A percentile compares a stretch with the other conserved stretches of the same genome.
phyloP scores from a whole-genome alignment of 1,284 basidiomycete species.

The Leccinum griseonigrum region DNA sequence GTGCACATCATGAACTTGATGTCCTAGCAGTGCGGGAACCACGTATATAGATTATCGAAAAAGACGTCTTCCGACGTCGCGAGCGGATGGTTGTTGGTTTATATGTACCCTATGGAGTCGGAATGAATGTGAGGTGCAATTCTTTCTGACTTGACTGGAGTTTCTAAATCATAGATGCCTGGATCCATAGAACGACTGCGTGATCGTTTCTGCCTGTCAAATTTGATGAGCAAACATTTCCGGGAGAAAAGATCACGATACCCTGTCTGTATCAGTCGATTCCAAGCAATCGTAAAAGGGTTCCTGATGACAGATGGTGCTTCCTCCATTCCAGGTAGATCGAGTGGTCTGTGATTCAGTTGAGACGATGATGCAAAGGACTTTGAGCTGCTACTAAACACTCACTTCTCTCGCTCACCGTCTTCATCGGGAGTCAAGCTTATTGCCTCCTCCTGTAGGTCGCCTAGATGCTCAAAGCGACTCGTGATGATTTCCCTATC shows the following conservation, averaged over 20 bases:
- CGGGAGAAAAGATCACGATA: slow-evolving; percentile 2
- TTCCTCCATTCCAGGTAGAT: slow-evolving; percentile 1
- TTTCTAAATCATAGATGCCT: slow-evolving; percentile 1
- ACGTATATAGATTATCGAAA: slow-evolving; percentile 84
- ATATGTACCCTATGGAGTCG: too few species aligned
- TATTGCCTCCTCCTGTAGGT: too few species aligned
- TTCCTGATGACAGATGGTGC: slow-evolving; percentile 10
- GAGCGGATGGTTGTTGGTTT: too few species aligned
- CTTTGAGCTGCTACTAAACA: neutral
- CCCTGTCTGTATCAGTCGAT: slow-evolving; percentile 20
- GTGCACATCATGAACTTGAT: slow-evolving; percentile 96
- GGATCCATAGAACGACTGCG: slow-evolving; percentile 18
- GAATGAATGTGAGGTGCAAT: neutral
- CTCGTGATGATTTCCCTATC: too few species aligned
- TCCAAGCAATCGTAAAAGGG: slow-evolving; percentile 27
- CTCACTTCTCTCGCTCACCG: neutral
- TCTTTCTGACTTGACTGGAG: slow-evolving; percentile 21
- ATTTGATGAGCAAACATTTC: slow-evolving; percentile 1
- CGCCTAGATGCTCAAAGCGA: too few species aligned
- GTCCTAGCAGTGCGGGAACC: slow-evolving; percentile 98
- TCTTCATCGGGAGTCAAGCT: too few species aligned
- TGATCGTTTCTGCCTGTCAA: slow-evolving; percentile 21
- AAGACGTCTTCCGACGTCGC: slow-evolving; percentile 89
- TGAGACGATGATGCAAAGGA: neutral
- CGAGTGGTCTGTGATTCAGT: slow-evolving; percentile 4